phyloP scores from a whole-genome alignment of 1,284 basidiomycete species.

The Naganishia liquefaciens region DNA sequence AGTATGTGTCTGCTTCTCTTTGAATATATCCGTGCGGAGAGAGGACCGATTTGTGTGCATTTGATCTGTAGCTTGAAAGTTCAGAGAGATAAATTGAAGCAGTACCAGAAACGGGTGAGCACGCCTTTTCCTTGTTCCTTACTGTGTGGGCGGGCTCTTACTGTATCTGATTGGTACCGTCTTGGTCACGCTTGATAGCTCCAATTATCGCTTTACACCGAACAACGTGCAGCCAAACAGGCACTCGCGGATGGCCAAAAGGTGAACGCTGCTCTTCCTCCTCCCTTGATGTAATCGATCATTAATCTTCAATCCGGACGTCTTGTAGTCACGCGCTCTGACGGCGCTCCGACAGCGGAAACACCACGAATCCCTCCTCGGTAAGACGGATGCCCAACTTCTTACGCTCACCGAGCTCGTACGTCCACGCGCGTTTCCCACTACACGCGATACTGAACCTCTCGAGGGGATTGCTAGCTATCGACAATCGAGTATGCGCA shows the following conservation, averaged over 20 bases:
- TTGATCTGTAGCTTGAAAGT: conserved; percentile 76
- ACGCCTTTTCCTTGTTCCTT: neutral
- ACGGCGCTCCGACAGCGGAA: conserved; percentile 84
- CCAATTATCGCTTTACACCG: conserved; percentile 79
- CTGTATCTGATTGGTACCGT: too few species aligned
- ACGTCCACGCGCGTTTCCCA: conserved; percentile 44
- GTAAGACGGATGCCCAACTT: conserved; percentile 86
- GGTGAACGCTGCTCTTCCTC: conserved; percentile 51
- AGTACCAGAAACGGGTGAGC: conserved; percentile 88
- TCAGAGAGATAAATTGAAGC: conserved; percentile 90
- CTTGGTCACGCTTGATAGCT: conserved; percentile 61
- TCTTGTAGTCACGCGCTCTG: conserved; percentile 63
- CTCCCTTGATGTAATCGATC: too few species aligned
- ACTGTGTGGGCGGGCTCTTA: too few species aligned
- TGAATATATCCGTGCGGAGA: too few species aligned
- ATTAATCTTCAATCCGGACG: too few species aligned
- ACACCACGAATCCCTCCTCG: conserved; percentile 84
- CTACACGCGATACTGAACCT: neutral
- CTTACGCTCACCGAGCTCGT: conserved; percentile 88
- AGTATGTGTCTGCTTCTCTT: conserved; percentile 61
- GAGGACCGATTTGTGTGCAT: too few species aligned
- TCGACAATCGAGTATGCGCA: conserved; percentile 95
- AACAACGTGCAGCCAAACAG: conserved; percentile 82
- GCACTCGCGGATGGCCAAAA: conserved; percentile 80
- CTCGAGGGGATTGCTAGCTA: conserved; percentile 62